phyloP scores from a whole-genome alignment of 805 yeast genomes.

The Starmera caribaea region DNA sequence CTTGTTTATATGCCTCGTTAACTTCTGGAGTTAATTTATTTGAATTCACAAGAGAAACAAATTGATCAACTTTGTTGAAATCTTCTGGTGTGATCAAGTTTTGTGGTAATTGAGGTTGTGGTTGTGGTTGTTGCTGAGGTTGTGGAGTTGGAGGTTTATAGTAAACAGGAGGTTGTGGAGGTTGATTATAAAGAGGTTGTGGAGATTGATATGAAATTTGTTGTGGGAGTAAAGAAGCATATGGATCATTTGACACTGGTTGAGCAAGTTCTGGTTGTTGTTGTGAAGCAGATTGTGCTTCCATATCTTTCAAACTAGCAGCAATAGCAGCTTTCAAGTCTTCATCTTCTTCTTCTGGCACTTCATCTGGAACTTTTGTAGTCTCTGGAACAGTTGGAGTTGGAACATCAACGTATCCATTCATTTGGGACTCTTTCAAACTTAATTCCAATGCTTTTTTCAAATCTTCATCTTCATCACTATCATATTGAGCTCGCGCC shows the following conservation, averaged over 20 bases:
- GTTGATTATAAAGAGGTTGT: slow-evolving; percentile 1
- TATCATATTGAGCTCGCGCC: slow-evolving; percentile 19
- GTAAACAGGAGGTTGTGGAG: not conserved
- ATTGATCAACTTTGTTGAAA: slow-evolving; percentile 59
- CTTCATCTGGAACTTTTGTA: not conserved
- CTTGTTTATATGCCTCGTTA: slow-evolving; percentile 47
- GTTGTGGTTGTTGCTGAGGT: slow-evolving; percentile 6
- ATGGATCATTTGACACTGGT: slow-evolving; percentile 4
- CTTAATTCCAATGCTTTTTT: slow-evolving; percentile 73
- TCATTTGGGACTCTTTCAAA: slow-evolving; percentile 38
- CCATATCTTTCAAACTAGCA: slow-evolving; percentile 74
- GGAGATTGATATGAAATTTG: slow-evolving; percentile 1
- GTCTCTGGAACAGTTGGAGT: slow-evolving; percentile 6
- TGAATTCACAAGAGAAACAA: slow-evolving; percentile 52
- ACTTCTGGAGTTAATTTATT: slow-evolving; percentile 33
- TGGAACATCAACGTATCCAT: slow-evolving; percentile 20
- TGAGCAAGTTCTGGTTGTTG: slow-evolving; percentile 1
- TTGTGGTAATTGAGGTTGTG: slow-evolving; percentile 5
- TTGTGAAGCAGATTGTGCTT: slow-evolving; percentile 20
- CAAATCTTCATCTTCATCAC: slow-evolving; percentile 62
- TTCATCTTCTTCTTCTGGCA: slow-evolving; percentile 61
- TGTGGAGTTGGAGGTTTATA: slow-evolving; percentile 11
- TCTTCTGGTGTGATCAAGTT: slow-evolving; percentile 46
- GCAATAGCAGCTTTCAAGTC: slow-evolving; percentile 92
- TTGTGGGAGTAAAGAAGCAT: slow-evolving; percentile 10